phyloP scores from a whole-genome alignment of 2,329 filamentous ascomycete species.

The Cercospora sp. region DNA sequence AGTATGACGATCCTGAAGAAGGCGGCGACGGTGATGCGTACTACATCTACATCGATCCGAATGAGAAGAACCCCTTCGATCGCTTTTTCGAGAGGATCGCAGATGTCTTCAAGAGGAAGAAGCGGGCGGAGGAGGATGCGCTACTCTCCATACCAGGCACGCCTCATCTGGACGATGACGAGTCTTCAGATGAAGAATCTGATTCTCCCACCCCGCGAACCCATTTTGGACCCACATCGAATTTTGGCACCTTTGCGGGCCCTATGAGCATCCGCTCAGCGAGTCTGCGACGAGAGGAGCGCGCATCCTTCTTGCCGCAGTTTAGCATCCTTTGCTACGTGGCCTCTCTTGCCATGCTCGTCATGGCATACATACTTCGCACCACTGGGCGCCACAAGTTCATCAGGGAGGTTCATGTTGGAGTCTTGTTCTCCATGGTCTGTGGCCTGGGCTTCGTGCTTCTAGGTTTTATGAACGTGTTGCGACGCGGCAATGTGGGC shows the following conservation, averaged over 20 bases:
- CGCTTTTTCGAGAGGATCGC: slow-evolving; percentile 57
- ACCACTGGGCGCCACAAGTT: slow-evolving; percentile 67
- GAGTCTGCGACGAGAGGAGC: slow-evolving; percentile 2
- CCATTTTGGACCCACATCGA: slow-evolving; percentile 6
- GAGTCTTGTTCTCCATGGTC: slow-evolving; percentile 68
- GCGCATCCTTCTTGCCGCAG: slow-evolving; percentile 24
- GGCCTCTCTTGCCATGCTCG: slow-evolving; percentile 62
- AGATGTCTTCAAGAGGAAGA: slow-evolving; percentile 38
- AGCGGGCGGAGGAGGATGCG: slow-evolving; percentile 31
- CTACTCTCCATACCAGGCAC: slow-evolving; percentile 21
- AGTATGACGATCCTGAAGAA: slow-evolving; percentile 81
- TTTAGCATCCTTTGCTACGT: slow-evolving; percentile 55
- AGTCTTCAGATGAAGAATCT: slow-evolving; percentile 36
- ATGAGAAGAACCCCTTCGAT: slow-evolving; percentile 65
- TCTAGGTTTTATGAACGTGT: slow-evolving; percentile 59
- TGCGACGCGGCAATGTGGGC: slow-evolving; percentile 49
- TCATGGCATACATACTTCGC: slow-evolving; percentile 65
- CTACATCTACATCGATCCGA: slow-evolving; percentile 72
- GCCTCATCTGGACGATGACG: slow-evolving; percentile 30
- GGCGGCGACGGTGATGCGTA: slow-evolving; percentile 60
- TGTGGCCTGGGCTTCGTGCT: slow-evolving; percentile 65
- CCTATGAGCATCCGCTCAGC: slow-evolving; percentile 3
- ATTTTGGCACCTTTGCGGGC: slow-evolving; percentile 25
- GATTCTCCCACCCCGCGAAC: neutral
- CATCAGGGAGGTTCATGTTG: slow-evolving; percentile 70